phyloP scores from a whole-genome alignment of 805 yeast genomes.

The Lachancea cidri region DNA sequence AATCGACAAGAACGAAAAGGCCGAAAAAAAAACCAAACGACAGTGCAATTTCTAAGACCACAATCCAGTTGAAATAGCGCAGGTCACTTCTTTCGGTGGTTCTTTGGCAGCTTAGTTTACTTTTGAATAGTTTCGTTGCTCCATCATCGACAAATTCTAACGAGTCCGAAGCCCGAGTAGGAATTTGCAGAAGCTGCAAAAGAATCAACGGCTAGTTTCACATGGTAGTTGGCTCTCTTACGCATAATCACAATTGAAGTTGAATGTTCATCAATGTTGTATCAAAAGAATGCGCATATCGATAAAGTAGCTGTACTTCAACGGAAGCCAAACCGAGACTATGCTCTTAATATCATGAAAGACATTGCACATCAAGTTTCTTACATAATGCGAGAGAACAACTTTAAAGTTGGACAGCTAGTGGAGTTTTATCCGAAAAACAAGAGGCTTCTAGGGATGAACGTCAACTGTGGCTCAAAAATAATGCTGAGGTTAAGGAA shows the following conservation, averaged over 20 bases:
- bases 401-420: constrained; percentile 59
- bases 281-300: constrained; percentile 29
- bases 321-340: constrained; percentile 41
- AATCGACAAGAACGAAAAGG: neutral
- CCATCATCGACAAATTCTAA: too few species aligned
- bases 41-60: neutral
- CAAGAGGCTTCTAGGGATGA: constrained; percentile 65
- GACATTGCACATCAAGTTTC: constrained; percentile 66
- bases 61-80: too few species aligned
- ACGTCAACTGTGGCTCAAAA: constrained; percentile 72
- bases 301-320: constrained; percentile 41
- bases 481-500: constrained; percentile 67
- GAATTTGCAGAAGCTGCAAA: too few species aligned
- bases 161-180: too few species aligned
- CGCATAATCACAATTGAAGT: too few species aligned
- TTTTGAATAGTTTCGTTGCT: too few species aligned
- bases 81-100: too few species aligned
- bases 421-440: constrained; percentile 80
- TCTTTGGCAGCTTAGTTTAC: too few species aligned
- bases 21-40: neutral
- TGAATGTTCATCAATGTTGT: too few species aligned
- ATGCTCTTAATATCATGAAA: constrained; percentile 56
- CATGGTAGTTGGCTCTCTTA: neutral
- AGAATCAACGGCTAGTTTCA: too few species aligned
- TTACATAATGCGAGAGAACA: constrained; percentile 68